phyloP scores from a whole-genome alignment of 2,329 filamentous ascomycete species.

The Cladosporium sp. region DNA sequence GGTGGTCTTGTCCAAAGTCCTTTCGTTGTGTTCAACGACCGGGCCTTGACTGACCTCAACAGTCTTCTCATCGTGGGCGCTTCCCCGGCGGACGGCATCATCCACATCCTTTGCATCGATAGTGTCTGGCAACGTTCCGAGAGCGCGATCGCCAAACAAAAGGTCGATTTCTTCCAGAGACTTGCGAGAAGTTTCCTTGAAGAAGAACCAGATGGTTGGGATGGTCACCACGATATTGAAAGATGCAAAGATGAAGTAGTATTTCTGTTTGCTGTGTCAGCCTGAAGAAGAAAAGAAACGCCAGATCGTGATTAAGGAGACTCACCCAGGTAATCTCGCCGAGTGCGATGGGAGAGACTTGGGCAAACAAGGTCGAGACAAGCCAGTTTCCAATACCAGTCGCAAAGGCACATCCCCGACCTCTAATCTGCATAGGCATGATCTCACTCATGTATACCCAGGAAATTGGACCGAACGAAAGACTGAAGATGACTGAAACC shows the following conservation, averaged over 20 bases:
- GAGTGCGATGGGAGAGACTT: slow-evolving; percentile 53
- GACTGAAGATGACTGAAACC: slow-evolving; percentile 56
- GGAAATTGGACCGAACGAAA: slow-evolving; percentile 56
- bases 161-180: slow-evolving; percentile 56
- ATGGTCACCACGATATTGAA: slow-evolving; percentile 45
- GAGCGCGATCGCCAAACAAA: slow-evolving; percentile 50
- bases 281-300: background rate
- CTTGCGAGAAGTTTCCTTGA: slow-evolving; percentile 52
- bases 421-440: slow-evolving; percentile 62
- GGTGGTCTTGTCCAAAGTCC: background rate
- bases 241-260: slow-evolving; percentile 55
- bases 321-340: slow-evolving; percentile 44
- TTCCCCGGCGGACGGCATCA: slow-evolving; percentile 20
- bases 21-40: slow-evolving; percentile 13
- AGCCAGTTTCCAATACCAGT: slow-evolving; percentile 58
- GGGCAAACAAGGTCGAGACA: slow-evolving; percentile 56
- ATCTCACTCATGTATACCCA: slow-evolving; percentile 67
- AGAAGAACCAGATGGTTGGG: slow-evolving; percentile 48
- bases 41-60: slow-evolving; percentile 15
- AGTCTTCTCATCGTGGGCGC: slow-evolving; percentile 16
- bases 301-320: background rate
- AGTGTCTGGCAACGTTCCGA: slow-evolving; percentile 45
- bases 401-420: slow-evolving; percentile 54
- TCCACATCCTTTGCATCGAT: slow-evolving; percentile 35
- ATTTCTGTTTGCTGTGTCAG: slow-evolving; percentile 37